phyloP scores from a whole-genome alignment of 805 yeast genomes.

The Hanseniaspora nectarophila region DNA sequence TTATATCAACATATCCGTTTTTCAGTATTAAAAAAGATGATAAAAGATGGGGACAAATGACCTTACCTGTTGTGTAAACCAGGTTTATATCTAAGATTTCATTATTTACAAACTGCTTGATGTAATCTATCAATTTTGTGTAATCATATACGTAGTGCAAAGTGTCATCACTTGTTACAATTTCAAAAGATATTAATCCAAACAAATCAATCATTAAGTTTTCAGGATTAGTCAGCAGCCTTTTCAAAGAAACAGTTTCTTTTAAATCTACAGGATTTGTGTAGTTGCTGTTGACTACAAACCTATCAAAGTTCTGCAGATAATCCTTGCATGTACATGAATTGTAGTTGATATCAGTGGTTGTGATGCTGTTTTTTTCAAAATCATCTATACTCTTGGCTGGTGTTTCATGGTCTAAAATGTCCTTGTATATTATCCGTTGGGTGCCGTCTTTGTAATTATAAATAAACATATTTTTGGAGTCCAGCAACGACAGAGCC shows the following conservation, averaged over 20 bases:
- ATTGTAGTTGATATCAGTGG: slow-evolving; percentile 26
- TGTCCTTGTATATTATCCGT: not conserved
- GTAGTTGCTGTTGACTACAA: not conserved
- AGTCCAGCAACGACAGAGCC: slow-evolving; percentile 28
- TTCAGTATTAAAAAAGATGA: slow-evolving; percentile 18
- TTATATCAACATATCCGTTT: slow-evolving; percentile 9
- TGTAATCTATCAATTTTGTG: not conserved
- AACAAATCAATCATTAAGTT: slow-evolving; percentile 4
- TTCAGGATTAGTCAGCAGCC: slow-evolving; percentile 2
- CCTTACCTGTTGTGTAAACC: slow-evolving; percentile 16
- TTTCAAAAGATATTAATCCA: slow-evolving; percentile 2
- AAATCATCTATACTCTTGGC: slow-evolving; percentile 17
- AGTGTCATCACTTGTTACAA: not conserved
- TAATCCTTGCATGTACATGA: slow-evolving; percentile 28
- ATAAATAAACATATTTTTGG: slow-evolving; percentile 28
- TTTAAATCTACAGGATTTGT: slow-evolving; percentile 5
- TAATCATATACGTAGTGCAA: not conserved
- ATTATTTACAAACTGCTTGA: not conserved
- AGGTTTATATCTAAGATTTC: not conserved
- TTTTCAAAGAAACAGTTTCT: slow-evolving; percentile 2
- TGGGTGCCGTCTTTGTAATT: slow-evolving; percentile 16
- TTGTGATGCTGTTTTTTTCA: slow-evolving; percentile 17
- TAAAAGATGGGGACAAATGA: slow-evolving; percentile 27
- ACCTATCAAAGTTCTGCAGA: slow-evolving; percentile 5
- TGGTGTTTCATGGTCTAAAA: not conserved